These are phyloP conservation scores for Lentinula sp. DNA, from an alignment of 768 basidiomycete species.

Conservation along the genomic window DNA sequence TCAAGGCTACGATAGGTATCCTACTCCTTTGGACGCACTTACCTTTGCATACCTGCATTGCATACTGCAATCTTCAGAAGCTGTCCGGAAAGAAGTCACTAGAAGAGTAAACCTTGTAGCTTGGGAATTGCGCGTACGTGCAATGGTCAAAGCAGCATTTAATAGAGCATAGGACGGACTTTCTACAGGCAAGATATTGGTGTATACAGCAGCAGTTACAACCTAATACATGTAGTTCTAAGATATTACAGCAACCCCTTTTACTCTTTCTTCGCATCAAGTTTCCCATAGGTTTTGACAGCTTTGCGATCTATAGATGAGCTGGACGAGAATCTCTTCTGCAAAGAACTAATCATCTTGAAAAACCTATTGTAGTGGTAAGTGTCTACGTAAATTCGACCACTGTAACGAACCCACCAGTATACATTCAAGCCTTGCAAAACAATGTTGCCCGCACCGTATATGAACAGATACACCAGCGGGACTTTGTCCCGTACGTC, in stretches of 20 bases:
- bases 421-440: constrained; percentile 73
- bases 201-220: neutral
- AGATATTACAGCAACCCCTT: constrained; percentile 8
- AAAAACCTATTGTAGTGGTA: constrained; percentile 47
- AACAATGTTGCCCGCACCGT: constrained; percentile 52
- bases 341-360: constrained; percentile 65
- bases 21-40: constrained; percentile 79
- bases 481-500: constrained; percentile 51
- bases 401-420: constrained; percentile 44
- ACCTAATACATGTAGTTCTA: neutral
- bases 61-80: constrained; percentile 40
- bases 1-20: constrained; percentile 35
- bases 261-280: constrained; percentile 13
- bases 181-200: neutral
- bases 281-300: constrained; percentile 10
- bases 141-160: constrained; percentile 51
- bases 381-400: neutral
- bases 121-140: constrained; percentile 71
- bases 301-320: constrained; percentile 3
- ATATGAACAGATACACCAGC: constrained; percentile 40
- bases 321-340: constrained; percentile 46
- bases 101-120: constrained; percentile 71
- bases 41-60: constrained; percentile 77
- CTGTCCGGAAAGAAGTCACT: constrained; percentile 56
- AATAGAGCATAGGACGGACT: neutral